These are phyloP conservation scores for Xerocomus minutiporus DNA, from an alignment of 1,284 basidiomycete species.

Conservation along the genomic window DNA sequence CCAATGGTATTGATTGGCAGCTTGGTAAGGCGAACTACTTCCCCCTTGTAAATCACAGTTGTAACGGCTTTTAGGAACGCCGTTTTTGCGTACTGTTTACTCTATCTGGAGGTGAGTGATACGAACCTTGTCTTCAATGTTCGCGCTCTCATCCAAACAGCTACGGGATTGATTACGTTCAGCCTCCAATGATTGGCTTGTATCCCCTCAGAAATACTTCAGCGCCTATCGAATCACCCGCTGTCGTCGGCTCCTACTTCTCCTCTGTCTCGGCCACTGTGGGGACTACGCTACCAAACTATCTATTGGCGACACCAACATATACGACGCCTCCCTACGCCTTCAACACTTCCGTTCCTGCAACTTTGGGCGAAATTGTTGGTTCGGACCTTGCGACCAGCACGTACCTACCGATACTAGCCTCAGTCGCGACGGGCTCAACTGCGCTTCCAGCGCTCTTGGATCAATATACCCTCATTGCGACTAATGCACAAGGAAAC, in stretches of 20 bases:
- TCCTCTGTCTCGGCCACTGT: constrained; percentile 63
- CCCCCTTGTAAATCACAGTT: background rate
- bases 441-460: constrained; percentile 49
- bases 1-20: constrained; percentile 86
- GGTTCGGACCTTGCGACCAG: constrained; percentile 59
- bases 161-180: constrained; percentile 67
- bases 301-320: constrained; percentile 61
- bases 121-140: constrained; percentile 1
- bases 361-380: constrained; percentile 49
- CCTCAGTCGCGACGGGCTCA: constrained; percentile 30
- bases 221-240: constrained; percentile 37
- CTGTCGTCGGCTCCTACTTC: constrained; percentile 50
- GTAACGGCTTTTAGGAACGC: constrained; percentile 44
- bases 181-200: constrained; percentile 70
- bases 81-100: constrained; percentile 80
- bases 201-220: constrained; percentile 55
- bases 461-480: constrained; percentile 41
- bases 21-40: constrained; percentile 42
- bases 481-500: constrained; percentile 44
- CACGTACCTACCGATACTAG: constrained; percentile 60
- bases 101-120: constrained; percentile 67
- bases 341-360: constrained; percentile 66
- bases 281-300: constrained; percentile 73
- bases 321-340: constrained; percentile 63
- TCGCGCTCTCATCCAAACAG: constrained; percentile 34